A percentile compares a stretch with the other conserved stretches of the same genome.
Evolutionary conservation across 2,329 filamentous ascomycete species (phyloP).

Genomic region (Venturia oleaginea): DNA sequence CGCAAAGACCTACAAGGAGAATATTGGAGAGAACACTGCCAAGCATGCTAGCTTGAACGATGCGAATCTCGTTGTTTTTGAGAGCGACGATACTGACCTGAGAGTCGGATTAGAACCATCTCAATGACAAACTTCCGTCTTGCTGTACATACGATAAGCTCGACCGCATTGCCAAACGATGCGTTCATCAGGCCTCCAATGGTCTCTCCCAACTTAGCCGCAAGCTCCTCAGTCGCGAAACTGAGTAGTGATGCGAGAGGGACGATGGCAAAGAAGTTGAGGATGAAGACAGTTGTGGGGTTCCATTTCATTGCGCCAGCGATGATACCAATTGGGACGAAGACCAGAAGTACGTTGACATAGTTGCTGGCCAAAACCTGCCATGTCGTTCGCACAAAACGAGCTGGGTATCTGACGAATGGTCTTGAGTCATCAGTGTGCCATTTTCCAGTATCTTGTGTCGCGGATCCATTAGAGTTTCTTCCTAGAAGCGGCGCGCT

Average conservation of each 20-base stretch:
- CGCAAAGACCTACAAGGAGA: slow-evolving; percentile 54
- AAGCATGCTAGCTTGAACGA: slow-evolving; percentile 97
- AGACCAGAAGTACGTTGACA: slow-evolving; percentile 63
- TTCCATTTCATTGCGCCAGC: slow-evolving; percentile 55
- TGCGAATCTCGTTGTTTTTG: slow-evolving; percentile 74
- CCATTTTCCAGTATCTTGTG: slow-evolving; percentile 10
- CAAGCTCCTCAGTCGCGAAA: slow-evolving; percentile 71
- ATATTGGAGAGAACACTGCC: slow-evolving; percentile 93
- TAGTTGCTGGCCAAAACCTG: slow-evolving; percentile 40
- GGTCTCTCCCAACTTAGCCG: slow-evolving; percentile 61
- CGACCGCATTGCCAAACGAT: slow-evolving; percentile 72
- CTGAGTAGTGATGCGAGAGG: slow-evolving; percentile 65
- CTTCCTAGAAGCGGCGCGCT: slow-evolving; percentile 2
- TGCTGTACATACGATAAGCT: slow-evolving; percentile 54
- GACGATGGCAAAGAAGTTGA: slow-evolving; percentile 76
- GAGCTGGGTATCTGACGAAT: slow-evolving; percentile 24
- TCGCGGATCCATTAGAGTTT: neutral
- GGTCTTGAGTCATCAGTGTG: slow-evolving; percentile 22
- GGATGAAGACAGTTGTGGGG: slow-evolving; percentile 59
- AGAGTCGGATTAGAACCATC: slow-evolving; percentile 16
- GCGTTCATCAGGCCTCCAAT: slow-evolving; percentile 66
- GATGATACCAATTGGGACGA: slow-evolving; percentile 64
- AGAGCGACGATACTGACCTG: slow-evolving; percentile 90
- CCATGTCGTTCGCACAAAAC: slow-evolving; percentile 31
- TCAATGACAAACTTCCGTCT: neutral